A percentile compares a stretch with the other conserved stretches of the same genome.
Evolutionary conservation across 768 basidiomycete genomes (phyloP).

Genomic region (Rhizopogon salebrosus): DNA sequence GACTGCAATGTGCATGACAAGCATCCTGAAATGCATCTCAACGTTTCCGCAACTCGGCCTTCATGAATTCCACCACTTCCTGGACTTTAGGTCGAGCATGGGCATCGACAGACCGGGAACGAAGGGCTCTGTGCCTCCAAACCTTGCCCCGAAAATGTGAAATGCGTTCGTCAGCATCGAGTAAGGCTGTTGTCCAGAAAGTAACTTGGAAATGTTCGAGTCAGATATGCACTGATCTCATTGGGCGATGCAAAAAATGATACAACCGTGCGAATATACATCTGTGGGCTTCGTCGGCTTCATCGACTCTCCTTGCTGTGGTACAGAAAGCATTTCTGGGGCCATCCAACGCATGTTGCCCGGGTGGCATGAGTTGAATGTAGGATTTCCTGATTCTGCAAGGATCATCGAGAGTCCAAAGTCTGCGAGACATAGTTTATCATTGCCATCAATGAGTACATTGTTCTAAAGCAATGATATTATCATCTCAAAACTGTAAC

Average conservation of each 20-base stretch:
- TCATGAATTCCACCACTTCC: background rate
- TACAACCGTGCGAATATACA: slow-evolving; percentile 36
- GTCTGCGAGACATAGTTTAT: slow-evolving; percentile 21
- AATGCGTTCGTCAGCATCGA: accelerated
- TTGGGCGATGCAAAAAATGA: slow-evolving; percentile 16
- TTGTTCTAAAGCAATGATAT: slow-evolving; percentile 14
- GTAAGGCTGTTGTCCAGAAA: background rate
- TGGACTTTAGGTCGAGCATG: background rate
- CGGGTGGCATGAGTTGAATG: slow-evolving; percentile 17
- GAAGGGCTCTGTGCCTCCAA: background rate
- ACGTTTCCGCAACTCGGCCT: background rate
- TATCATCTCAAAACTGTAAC: background rate
- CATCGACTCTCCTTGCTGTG: slow-evolving; percentile 4
- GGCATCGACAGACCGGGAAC: background rate
- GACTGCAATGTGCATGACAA: background rate
- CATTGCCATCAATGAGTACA: slow-evolving; percentile 11
- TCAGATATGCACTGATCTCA: background rate
- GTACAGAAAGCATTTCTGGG: slow-evolving; percentile 25
- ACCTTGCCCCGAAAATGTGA: background rate
- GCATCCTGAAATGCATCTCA: background rate
- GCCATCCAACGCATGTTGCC: slow-evolving; percentile 38
- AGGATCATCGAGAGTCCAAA: slow-evolving; percentile 25
- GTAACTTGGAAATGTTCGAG: background rate
- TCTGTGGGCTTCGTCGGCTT: slow-evolving; percentile 25
- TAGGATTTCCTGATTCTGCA: slow-evolving; percentile 2